phyloP scores from a whole-genome alignment of 2,329 filamentous ascomycete genomes.

The Nakataea oryzae region DNA sequence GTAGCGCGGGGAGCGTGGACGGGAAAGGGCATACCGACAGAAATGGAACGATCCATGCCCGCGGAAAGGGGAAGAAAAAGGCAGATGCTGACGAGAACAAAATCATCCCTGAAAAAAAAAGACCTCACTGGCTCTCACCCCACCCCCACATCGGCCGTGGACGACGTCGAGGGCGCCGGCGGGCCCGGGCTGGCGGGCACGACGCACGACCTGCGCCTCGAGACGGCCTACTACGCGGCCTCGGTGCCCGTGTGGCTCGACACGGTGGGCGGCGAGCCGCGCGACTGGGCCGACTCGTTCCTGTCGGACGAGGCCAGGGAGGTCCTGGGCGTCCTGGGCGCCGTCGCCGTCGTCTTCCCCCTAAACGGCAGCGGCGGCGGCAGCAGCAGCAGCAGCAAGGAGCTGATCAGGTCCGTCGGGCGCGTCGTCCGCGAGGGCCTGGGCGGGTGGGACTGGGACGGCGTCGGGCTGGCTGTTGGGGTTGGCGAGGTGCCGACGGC shows the following conservation, averaged over 20 bases:
- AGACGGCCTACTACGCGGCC: conserved; percentile 51
- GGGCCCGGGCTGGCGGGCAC: conserved; percentile 38
- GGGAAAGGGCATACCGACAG: too few relatives aligned
- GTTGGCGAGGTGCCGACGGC: conserved; percentile 28
- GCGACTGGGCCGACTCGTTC: conserved; percentile 48
- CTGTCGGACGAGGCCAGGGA: conserved; percentile 50
- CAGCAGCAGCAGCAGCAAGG: conserved; percentile 15
- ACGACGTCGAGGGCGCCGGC: conserved; percentile 22
- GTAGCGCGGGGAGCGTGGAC: too few relatives aligned
- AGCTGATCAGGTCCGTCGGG: conserved; percentile 40
- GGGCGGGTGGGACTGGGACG: conserved; percentile 55
- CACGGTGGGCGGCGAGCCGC: conserved; percentile 29
- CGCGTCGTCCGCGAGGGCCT: conserved; percentile 45
- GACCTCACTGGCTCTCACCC: conserved; percentile 39
- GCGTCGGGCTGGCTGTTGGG: conserved; percentile 48
- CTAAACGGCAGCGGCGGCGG: conserved; percentile 15
- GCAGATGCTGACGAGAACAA: neutral
- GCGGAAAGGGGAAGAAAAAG: neutral
- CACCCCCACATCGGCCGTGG: conserved; percentile 10
- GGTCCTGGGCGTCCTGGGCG: conserved; percentile 51
- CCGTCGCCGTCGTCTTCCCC: conserved; percentile 43
- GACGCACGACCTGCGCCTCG: conserved; percentile 43
- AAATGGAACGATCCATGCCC: too few relatives aligned
- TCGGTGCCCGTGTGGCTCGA: conserved; percentile 59
- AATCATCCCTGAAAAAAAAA: conserved; percentile 13